Conservation (phyloP, 148 eudicot genomes). For the Amaranthus hypochondriacus region DNA sequence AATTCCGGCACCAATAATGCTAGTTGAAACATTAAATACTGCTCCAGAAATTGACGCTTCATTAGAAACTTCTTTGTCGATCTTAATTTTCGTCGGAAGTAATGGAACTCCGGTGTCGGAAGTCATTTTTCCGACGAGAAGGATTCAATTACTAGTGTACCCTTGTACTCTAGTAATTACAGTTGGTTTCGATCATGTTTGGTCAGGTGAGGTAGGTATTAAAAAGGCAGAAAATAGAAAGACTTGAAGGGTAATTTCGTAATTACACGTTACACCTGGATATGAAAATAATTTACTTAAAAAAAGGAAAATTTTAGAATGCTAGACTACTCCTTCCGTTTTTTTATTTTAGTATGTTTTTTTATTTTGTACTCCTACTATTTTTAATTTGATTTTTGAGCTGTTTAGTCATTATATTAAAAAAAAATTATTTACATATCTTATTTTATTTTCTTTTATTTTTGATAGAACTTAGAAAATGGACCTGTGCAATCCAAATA, state of each 20-base stretch:
- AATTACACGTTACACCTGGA: neutral
- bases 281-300: neutral
- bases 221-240: neutral
- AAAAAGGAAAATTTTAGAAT: too few species aligned
- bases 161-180: neutral
- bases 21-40: conserved; percentile 85
- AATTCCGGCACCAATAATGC: conserved; percentile 87
- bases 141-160: neutral
- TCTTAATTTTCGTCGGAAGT: conserved; percentile 6
- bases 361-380: too few species aligned
- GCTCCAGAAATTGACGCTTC: conserved; percentile 57
- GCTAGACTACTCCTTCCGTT: too few species aligned
- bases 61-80: neutral
- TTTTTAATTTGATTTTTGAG: too few species aligned
- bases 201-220: neutral
- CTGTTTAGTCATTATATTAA: too few species aligned
- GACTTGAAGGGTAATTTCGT: neutral
- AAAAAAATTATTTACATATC: too few species aligned
- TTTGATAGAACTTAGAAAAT: too few species aligned
- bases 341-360: too few species aligned
- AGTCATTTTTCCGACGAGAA: conserved; percentile 10
- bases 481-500: too few species aligned
- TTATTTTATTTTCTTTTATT: too few species aligned
- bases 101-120: conserved; percentile 12
- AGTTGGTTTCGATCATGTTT: neutral